Evolutionary conservation across 2,329 filamentous ascomycete genomes (phyloP), one percentile per base, ranked within the genome.

Genomic region (Pseudocercospora crystallina): DNA sequence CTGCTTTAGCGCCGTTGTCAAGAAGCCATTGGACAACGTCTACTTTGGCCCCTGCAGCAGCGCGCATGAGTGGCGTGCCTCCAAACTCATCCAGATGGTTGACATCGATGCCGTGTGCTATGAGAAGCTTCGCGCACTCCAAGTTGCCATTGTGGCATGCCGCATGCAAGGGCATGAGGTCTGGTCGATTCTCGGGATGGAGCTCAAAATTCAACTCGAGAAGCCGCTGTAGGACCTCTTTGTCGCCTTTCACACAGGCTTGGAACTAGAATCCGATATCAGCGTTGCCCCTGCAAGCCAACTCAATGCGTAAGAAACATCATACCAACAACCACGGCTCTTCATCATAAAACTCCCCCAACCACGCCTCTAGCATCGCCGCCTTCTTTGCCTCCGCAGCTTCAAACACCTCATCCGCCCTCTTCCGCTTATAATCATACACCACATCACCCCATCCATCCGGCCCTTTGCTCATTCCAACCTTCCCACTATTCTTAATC

Each of bases 51-150:
- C 51, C 47, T 13, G 45, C 47, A 3, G 54, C 51, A 2, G 54
- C 54, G 14, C 54, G 51, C 51, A 57, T 57, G 5, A 57, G 33
- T 13, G 51, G 38, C 3, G 54, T 57, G 5, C 50, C 51, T 8
- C 54, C 54, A 11, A 42, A 43, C 13, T 57, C 51, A 29, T 51
- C 47, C 11, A 38, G 12, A 17, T 38, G 30, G 12, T 57, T 51
- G 15, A 57, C 35, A 35, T 57, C 44, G n/a, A 51, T 41, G 5
- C 47, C 43, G 5, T 29, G 35, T 11, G 14, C 31, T 7, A 51
- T 10, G 5, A 57, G 43, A 5, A 47, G 8, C 17, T 54, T 41
- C 2, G 37, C 54, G 7, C 38, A 45, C 2, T 47, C 54, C 1
- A 56, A 26, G 13, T 44, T 42, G n/a, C 43, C 47, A 39, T 54